phyloP scores from a whole-genome alignment of 768 basidiomycete species.

The Lentinus tigrinus region DNA sequence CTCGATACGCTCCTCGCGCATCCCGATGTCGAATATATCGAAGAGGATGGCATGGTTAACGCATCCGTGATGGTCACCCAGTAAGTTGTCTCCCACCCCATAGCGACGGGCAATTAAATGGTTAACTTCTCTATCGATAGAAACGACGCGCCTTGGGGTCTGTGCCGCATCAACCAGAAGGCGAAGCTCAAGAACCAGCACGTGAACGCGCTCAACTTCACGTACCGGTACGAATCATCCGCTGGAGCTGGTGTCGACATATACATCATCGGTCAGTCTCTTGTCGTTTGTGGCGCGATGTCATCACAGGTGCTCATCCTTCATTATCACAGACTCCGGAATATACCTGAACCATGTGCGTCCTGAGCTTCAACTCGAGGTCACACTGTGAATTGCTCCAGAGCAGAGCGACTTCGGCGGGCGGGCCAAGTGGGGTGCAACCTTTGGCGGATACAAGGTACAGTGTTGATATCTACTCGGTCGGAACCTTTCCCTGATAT shows the following conservation, averaged over 20 bases:
- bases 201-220: conserved; percentile 11
- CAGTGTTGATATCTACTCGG: not conserved
- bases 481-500: not conserved
- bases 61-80: conserved; percentile 14
- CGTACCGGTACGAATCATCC: conserved; percentile 29
- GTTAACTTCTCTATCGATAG: too few relatives aligned
- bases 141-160: conserved; percentile 26
- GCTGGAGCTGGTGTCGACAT: conserved; percentile 40
- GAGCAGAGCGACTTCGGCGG: conserved; percentile 24
- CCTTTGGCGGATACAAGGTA: conserved; percentile 30
- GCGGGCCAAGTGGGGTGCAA: conserved; percentile 41
- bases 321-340: conserved; percentile 13
- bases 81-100: too few relatives aligned
- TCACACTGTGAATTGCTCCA: too few relatives aligned
- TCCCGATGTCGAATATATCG: conserved; percentile 22
- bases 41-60: conserved; percentile 18
- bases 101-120: too few relatives aligned
- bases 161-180: conserved; percentile 19
- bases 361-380: too few relatives aligned
- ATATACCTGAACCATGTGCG: conserved; percentile 25
- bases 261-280: conserved; percentile 38
- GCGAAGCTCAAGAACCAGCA: conserved; percentile 10
- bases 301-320: not conserved
- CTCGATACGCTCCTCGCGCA: conserved; percentile 20
- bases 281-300: not conserved